Percentiles rank a stretch among this genome's conserved stretches.
Evolutionary conservation across 371 early-diverging fungal species (phyloP).

Genomic region (Mortierella sp.): DNA sequence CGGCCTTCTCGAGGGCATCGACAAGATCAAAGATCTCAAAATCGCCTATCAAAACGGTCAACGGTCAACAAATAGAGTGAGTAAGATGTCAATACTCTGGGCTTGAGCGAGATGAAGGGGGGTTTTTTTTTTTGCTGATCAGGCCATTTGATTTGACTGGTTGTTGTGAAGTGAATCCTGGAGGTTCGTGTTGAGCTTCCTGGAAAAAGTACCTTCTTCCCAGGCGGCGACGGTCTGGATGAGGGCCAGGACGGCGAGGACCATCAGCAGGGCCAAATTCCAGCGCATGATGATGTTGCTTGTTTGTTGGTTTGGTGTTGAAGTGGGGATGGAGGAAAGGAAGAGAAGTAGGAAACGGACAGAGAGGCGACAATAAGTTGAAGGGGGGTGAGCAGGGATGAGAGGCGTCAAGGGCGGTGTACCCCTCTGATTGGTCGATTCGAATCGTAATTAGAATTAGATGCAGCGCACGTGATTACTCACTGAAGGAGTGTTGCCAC

Average conservation of each 20-base stretch:
- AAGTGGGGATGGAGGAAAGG: constrained; percentile 4
- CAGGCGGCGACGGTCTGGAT: constrained; percentile 51
- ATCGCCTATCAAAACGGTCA: constrained; percentile 61
- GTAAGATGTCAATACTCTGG: neutral
- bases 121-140: neutral
- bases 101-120: neutral
- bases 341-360: neutral
- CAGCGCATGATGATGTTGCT: constrained; percentile 40
- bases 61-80: neutral
- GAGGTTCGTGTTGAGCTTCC: neutral
- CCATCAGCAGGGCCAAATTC: constrained; percentile 54
- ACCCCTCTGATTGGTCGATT: neutral
- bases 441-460: neutral
- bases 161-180: too few relatives aligned
- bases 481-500: neutral
- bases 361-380: constrained; percentile 17
- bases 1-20: constrained; percentile 79
- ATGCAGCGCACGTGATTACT: neutral
- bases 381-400: neutral
- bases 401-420: neutral
- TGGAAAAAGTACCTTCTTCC: constrained; percentile 49
- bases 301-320: neutral
- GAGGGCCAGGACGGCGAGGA: constrained; percentile 53
- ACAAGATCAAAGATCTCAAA: constrained; percentile 90
- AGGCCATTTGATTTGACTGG: neutral